These are phyloP conservation scores for Cytospora piceicola DNA, from an alignment of 2,329 filamentous ascomycete species.

Conservation along the genomic window DNA sequence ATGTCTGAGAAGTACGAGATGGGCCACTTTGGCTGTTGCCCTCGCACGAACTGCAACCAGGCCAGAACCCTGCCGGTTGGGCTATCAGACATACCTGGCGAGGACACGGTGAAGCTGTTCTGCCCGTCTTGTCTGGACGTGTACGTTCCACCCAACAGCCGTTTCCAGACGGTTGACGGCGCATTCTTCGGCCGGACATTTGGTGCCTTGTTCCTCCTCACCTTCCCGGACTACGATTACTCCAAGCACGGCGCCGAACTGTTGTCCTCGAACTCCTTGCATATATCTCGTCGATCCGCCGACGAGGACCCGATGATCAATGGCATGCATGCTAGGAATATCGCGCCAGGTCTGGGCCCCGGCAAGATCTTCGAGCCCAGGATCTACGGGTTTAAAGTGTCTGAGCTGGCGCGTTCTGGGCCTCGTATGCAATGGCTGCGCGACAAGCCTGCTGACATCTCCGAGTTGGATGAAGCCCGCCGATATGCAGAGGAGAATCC, in stretches of 20 bases:
- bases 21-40: constrained; percentile 93
- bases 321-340: constrained; percentile 83
- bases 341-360: constrained; percentile 82
- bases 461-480: constrained; percentile 80
- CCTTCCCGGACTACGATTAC: constrained; percentile 94
- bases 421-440: constrained; percentile 97
- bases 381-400: constrained; percentile 96
- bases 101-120: constrained; percentile 98
- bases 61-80: constrained; percentile 92
- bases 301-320: constrained; percentile 68
- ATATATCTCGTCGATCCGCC: constrained; percentile 37
- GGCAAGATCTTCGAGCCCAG: constrained; percentile 89
- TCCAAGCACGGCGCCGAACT: constrained; percentile 69
- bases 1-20: constrained; percentile 99
- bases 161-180: constrained; percentile 96
- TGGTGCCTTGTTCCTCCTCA: constrained; percentile 95
- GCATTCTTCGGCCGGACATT: constrained; percentile 99
- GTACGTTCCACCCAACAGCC: constrained; percentile 94
- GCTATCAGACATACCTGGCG: constrained; percentile 89
- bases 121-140: constrained; percentile 96
- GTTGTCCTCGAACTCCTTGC: constrained; percentile 46
- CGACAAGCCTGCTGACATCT: constrained; percentile 77
- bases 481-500: constrained; percentile 56
- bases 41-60: constrained; percentile 89
- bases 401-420: constrained; percentile 84